A percentile compares a stretch with the other conserved stretches of the same genome.
Conservation (phyloP, 2,329 filamentous ascomycete species). For the Talaromyces marneffei region DNA sequence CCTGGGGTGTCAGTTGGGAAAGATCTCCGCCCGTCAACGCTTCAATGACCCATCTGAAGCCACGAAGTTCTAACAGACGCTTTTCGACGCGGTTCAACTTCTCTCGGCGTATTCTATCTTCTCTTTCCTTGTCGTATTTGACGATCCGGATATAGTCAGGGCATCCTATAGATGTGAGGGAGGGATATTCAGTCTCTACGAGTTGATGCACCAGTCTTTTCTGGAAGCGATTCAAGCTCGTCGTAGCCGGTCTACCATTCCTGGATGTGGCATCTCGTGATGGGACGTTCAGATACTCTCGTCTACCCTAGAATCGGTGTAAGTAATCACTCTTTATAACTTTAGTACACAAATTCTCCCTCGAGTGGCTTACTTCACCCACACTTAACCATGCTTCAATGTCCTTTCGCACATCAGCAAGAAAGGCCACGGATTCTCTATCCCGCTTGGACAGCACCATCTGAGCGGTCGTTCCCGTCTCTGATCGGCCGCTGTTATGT, state of each 20-base stretch:
- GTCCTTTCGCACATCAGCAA: conserved; percentile 41
- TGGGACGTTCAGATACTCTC: conserved; percentile 44
- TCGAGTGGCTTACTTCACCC: conserved; percentile 19
- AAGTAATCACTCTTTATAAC: neutral
- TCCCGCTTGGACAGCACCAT: conserved; percentile 51
- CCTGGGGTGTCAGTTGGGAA: conserved; percentile 30
- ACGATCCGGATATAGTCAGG: conserved; percentile 38
- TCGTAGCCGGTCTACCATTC: conserved; percentile 20
- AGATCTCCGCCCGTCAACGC: conserved; percentile 41
- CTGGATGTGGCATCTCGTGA: conserved; percentile 21
- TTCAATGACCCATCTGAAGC: conserved; percentile 45
- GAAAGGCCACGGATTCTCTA: conserved; percentile 47
- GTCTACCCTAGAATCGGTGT: conserved; percentile 18
- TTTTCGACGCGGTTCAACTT: conserved; percentile 25
- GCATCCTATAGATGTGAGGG: conserved; percentile 34
- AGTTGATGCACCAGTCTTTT: conserved; percentile 61
- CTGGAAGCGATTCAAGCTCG: conserved; percentile 52
- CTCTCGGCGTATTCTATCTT: conserved; percentile 26
- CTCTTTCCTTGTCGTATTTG: conserved; percentile 31
- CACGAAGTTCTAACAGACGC: conserved; percentile 32
- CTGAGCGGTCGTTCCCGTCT: conserved; percentile 23
- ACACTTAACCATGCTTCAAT: conserved; percentile 44
- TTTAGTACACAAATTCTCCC: neutral
- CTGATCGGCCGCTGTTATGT: conserved; percentile 25
- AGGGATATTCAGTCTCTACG: conserved; percentile 55